Conservation (phyloP, 1,284 basidiomycete genomes). For the Megacollybia platyphylla region DNA sequence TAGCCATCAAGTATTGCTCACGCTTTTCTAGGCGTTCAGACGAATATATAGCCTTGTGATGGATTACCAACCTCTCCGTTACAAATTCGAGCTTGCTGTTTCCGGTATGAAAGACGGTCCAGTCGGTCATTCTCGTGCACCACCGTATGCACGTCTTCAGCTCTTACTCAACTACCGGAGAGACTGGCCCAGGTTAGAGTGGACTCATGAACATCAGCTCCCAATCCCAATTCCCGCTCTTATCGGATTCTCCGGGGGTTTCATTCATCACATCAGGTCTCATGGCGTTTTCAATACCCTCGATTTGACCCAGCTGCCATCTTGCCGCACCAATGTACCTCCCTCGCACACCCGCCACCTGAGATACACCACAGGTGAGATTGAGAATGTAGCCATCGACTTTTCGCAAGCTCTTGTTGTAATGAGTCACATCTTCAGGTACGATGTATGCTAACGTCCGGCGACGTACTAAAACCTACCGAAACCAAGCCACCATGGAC, state of each 20-base stretch:
- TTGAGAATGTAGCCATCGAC: constrained; percentile 39
- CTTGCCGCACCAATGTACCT: constrained; percentile 30
- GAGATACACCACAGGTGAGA: constrained; percentile 29
- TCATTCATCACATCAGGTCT: constrained; percentile 36
- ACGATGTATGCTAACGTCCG: constrained; percentile 12
- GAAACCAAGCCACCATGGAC: constrained; percentile 20
- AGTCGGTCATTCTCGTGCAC: constrained; percentile 20
- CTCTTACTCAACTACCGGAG: constrained; percentile 33
- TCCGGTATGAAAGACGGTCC: constrained; percentile 42
- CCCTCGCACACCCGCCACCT: constrained; percentile 33
- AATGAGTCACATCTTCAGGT: constrained; percentile 28
- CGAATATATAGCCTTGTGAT: constrained; percentile 28
- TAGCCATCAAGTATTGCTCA: background rate
- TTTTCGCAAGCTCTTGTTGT: constrained; percentile 34
- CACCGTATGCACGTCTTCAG: constrained; percentile 28
- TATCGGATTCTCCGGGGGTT: constrained; percentile 34
- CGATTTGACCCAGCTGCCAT: constrained; percentile 40
- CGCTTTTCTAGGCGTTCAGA: constrained; percentile 26
- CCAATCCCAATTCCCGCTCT: constrained; percentile 27
- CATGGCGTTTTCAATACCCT: constrained; percentile 26
- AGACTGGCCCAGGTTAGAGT: constrained; percentile 38
- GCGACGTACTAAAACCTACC: constrained; percentile 5
- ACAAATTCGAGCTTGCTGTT: constrained; percentile 39
- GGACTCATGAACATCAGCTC: constrained; percentile 35
- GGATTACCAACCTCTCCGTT: constrained; percentile 34